Evolutionary conservation across 805 yeast genomes (phyloP).

Genomic region (Pichia manshurica): DNA sequence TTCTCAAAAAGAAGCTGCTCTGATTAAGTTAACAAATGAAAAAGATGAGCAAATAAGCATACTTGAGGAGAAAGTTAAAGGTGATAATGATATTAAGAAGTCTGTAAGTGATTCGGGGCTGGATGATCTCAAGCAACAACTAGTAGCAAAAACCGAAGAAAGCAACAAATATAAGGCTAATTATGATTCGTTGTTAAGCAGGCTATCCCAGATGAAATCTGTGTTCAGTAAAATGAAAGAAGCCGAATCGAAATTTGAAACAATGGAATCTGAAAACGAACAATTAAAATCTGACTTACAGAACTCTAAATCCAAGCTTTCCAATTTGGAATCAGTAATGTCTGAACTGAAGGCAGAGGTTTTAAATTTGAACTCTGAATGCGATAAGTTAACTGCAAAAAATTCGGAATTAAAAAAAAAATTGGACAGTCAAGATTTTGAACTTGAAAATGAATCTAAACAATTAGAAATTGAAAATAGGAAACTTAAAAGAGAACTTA

Average conservation of each 20-base stretch:
- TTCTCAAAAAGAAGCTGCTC: background rate
- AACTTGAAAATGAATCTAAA: conserved; percentile 36
- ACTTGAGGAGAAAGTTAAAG: background rate
- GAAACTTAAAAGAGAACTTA: conserved; percentile 35
- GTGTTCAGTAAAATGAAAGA: conserved; percentile 70
- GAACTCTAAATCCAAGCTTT: conserved; percentile 15
- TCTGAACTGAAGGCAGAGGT: conserved; percentile 28
- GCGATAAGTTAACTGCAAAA: conserved; percentile 43
- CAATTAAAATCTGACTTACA: conserved; percentile 30
- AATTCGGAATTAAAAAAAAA: conserved; percentile 36
- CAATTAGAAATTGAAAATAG: conserved; percentile 37
- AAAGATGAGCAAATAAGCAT: background rate
- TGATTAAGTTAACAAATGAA: background rate
- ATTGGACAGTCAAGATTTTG: conserved; percentile 33
- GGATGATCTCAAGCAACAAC: background rate
- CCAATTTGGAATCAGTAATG: background rate
- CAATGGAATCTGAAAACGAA: conserved; percentile 31
- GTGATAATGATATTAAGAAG: background rate
- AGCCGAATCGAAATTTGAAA: conserved; percentile 50
- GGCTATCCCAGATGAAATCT: conserved; percentile 67
- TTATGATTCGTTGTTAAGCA: conserved; percentile 55
- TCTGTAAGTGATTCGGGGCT: background rate
- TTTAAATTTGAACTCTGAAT: conserved; percentile 45
- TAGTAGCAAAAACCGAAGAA: conserved; percentile 36
- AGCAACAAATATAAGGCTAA: conserved; percentile 52